phyloP scores from a whole-genome alignment of 495 filamentous ascomycete species.

The Staphylotrichum longicolle region DNA sequence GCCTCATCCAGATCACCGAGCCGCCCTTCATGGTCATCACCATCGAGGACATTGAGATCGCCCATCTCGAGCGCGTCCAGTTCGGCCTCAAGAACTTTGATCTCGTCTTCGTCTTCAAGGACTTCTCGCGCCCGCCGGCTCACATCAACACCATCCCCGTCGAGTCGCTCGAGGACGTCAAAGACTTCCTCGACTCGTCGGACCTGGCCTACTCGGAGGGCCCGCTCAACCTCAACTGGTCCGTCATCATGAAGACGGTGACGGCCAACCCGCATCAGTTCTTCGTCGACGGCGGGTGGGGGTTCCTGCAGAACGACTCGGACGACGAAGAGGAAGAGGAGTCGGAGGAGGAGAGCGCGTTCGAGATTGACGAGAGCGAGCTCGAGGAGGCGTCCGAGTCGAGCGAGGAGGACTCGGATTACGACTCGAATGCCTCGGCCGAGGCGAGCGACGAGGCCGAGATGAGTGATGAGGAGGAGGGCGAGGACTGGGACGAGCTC shows the following conservation, averaged over 20 bases:
- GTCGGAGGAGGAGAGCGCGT: constrained; percentile 82
- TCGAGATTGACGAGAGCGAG: constrained; percentile 84
- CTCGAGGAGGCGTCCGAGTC: constrained; percentile 75
- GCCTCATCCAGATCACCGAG: constrained; percentile 95
- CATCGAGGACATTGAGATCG: constrained; percentile 91
- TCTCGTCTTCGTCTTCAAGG: constrained; percentile 95
- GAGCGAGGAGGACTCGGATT: constrained; percentile 85
- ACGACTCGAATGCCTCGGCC: constrained; percentile 84
- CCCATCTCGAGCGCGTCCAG: constrained; percentile 94
- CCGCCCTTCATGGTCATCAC: constrained; percentile 95
- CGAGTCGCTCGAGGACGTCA: constrained; percentile 88
- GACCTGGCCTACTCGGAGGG: constrained; percentile 94
- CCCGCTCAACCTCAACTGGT: constrained; percentile 97
- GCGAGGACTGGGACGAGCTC: constrained; percentile 89
- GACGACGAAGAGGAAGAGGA: constrained; percentile 79
- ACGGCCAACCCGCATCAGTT: constrained; percentile 89
- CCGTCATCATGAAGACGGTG: constrained; percentile 99
- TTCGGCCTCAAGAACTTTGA: constrained; percentile 99
- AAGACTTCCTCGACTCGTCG: constrained; percentile 95
- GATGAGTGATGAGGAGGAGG: constrained; percentile 69
- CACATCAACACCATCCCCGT: constrained; percentile 99
- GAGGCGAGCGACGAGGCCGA: constrained; percentile 66
- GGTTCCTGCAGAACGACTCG: constrained; percentile 81
- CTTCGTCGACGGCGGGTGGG: constrained; percentile 94
- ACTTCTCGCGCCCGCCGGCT: constrained; percentile 79